Evolutionary conservation across 1,284 basidiomycete genomes (phyloP), one percentile per base, ranked within the genome.

Genomic region (Cutaneotrichosporon sp.): DNA sequence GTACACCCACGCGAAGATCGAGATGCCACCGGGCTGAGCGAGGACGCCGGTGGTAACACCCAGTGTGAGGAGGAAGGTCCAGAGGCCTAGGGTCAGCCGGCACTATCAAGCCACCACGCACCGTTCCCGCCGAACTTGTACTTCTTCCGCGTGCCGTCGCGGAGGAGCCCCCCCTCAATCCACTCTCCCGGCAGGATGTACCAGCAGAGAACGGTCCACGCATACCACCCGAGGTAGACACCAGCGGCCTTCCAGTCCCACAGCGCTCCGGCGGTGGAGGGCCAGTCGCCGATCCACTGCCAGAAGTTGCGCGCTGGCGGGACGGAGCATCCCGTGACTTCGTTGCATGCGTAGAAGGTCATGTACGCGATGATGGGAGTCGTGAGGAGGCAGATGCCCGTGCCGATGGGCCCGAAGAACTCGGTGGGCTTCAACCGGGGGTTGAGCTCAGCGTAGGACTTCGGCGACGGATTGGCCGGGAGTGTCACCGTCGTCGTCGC

Each of bases 41-140:
- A 96, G 84, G 52, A 81, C 76, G 10, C 86, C 89, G 5, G 76
- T 76, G 4, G 82, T 77, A 52, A 90, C 66, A 49, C 87, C 88
- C 54, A 93, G 70, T 2, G 88, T 80, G 32, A 91, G 80, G 35
- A 97, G 77, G 63, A 90, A 82, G 0, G 93, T 97, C 0, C 88
- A 81, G 70, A 97, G 88, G 1, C 90, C 94, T 94, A 61, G 20
- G 4, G 41, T 51, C 42, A 44, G 49, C 32, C n/a, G n/a, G n/a
- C 2, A 20, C 20, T 5, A n/a, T n/a, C 31, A 2, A 34, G 24
- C 3, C n/a, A n/a, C 9, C 9, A 62, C 78, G 54, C 51, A 92
- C 92, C 92, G 77, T 98, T 98, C 91, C 92, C 92, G 77, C 98
- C 98, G 65, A 97, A 91, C 76, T 90, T 97, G 80, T 99, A 99